These are phyloP conservation scores for Penicillium silybi DNA, from an alignment of 495 filamentous ascomycete species.

Conservation along the genomic window DNA sequence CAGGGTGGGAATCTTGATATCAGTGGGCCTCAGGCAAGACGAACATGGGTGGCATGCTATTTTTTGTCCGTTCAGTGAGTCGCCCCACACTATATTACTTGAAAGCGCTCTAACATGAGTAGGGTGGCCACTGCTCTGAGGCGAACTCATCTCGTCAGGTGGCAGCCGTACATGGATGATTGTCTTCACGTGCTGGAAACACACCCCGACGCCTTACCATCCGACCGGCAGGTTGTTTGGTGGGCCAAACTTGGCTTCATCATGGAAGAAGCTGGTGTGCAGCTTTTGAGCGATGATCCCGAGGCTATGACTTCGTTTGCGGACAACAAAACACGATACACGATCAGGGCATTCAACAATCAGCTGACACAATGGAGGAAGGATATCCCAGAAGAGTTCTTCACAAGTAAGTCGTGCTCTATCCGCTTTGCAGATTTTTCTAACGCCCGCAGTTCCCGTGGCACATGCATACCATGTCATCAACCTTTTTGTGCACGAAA, in stretches of 20 bases:
- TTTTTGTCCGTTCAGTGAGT: conserved; percentile 61
- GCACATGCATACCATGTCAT: conserved; percentile 44
- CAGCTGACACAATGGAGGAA: conserved; percentile 66
- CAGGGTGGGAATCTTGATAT: conserved; percentile 46
- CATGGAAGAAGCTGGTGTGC: conserved; percentile 72
- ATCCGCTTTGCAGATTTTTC: neutral
- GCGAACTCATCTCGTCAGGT: conserved; percentile 76
- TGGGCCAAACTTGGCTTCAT: conserved; percentile 75
- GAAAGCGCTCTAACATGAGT: conserved; percentile 49
- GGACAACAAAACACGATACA: conserved; percentile 70
- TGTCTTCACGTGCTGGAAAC: conserved; percentile 70
- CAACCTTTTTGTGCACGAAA: conserved; percentile 82
- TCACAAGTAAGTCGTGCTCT: conserved; percentile 22
- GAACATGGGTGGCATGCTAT: conserved; percentile 81
- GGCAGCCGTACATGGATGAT: conserved; percentile 82
- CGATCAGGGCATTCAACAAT: conserved; percentile 70
- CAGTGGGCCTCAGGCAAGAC: conserved; percentile 65
- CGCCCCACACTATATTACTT: neutral
- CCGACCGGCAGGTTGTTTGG: conserved; percentile 70
- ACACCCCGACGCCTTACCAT: conserved; percentile 64
- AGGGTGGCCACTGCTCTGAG: conserved; percentile 75
- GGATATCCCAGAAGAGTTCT: conserved; percentile 46
- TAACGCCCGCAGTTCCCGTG: conserved; percentile 21
- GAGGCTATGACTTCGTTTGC: conserved; percentile 59
- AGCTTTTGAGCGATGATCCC: conserved; percentile 75